phyloP scores from a whole-genome alignment of 139 green algal genomes.

The Coelastrella sp. region DNA sequence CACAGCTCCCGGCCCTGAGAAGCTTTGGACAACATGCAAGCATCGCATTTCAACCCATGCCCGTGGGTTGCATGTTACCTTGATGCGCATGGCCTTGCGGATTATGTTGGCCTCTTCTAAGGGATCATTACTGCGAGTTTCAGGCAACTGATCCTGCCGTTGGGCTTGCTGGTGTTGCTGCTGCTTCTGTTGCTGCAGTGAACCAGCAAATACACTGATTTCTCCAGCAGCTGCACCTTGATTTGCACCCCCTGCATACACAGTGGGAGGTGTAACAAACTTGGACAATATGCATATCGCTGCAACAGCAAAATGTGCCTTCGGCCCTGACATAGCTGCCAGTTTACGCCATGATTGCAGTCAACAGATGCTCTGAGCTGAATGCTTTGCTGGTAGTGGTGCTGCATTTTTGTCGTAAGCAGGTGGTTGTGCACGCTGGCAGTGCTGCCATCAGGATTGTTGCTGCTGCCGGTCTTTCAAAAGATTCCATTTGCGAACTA shows the following conservation, averaged over 20 bases:
- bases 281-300: too few species aligned
- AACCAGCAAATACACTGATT: slow-evolving; percentile 48
- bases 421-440: too few species aligned
- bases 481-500: neutral
- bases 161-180: slow-evolving; percentile 25
- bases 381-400: too few species aligned
- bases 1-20: neutral
- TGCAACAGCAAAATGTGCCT: too few species aligned
- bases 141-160: slow-evolving; percentile 37
- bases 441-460: too few species aligned
- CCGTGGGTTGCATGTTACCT: slow-evolving; percentile 40
- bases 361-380: too few species aligned
- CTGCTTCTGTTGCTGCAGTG: neutral
- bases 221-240: neutral
- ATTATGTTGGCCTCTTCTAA: slow-evolving; percentile 77
- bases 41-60: neutral
- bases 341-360: too few species aligned
- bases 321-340: too few species aligned
- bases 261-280: neutral
- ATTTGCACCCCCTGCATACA: neutral
- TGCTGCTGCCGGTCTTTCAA: neutral
- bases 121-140: slow-evolving; percentile 62
- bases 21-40: neutral
- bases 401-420: too few species aligned
- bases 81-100: slow-evolving; percentile 76